These are phyloP conservation scores for Arachis monticola DNA, from an alignment of 331 rosid species.

Conservation along the genomic window DNA sequence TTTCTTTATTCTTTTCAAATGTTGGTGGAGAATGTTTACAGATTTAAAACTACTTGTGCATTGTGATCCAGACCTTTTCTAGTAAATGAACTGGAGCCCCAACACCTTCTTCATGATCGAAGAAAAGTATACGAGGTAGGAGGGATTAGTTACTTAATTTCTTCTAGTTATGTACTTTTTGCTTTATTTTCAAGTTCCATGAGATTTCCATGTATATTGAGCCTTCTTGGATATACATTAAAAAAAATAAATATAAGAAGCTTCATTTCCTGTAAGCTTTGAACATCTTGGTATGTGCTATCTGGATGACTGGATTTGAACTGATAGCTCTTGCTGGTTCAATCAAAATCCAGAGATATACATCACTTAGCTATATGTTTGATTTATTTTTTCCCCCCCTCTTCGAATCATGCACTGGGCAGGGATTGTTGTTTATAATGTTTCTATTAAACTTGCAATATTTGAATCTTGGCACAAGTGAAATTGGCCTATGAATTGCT, in stretches of 20 bases:
- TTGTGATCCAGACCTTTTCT: conserved; percentile 84
- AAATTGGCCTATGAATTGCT: too few relatives aligned
- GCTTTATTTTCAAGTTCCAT: conserved; percentile 15
- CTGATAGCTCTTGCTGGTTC: conserved; percentile 25
- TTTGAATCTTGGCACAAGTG: neutral
- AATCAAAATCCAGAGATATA: conserved; percentile 12
- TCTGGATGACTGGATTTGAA: conserved; percentile 7
- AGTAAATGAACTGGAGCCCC: conserved; percentile 92
- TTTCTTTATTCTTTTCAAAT: conserved; percentile 17
- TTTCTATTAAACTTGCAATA: neutral
- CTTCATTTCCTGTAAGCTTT: conserved; percentile 31
- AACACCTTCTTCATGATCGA: conserved; percentile 97
- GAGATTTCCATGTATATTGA: conserved; percentile 21
- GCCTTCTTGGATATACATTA: conserved; percentile 23
- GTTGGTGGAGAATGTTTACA: conserved; percentile 36
- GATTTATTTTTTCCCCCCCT: conserved; percentile 12
- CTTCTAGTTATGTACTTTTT: conserved; percentile 18
- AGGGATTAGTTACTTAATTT: conserved; percentile 25
- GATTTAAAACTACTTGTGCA: conserved; percentile 33
- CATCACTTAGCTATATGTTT: conserved; percentile 16
- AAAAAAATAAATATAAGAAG: neutral
- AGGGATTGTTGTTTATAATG: conserved; percentile 25
- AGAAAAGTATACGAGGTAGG: conserved; percentile 97
- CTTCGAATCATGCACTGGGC: conserved; percentile 2
- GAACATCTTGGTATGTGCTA: conserved; percentile 22